Evolutionary conservation across 306 rosid genomes (phyloP).

Genomic region (Cicer bijugum): DNA sequence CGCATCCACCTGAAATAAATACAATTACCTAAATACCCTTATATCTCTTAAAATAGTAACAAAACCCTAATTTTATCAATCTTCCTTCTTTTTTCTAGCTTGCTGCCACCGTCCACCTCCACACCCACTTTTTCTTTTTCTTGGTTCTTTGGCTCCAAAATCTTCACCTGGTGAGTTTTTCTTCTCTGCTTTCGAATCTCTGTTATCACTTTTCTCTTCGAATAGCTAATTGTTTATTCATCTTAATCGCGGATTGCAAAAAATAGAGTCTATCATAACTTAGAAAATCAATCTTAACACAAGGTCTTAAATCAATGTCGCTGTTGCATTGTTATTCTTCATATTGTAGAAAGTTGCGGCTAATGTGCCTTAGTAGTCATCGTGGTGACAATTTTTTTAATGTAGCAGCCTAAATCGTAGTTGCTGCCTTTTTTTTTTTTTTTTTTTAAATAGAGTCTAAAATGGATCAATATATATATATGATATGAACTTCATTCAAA

Average conservation of each 20-base stretch:
- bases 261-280: not conserved
- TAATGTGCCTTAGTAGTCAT: not conserved
- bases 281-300: not conserved
- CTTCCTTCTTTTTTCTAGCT: no score
- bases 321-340: not conserved
- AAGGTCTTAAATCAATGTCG: not conserved
- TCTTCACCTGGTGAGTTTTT: slow-evolving; percentile 61
- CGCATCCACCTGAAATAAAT: no score
- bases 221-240: not conserved
- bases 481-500: slow-evolving; percentile 18
- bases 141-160: slow-evolving; percentile 62
- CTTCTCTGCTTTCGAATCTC: not conserved
- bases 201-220: not conserved
- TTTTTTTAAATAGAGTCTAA: not conserved
- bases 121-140: not conserved
- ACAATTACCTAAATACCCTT: no score
- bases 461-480: not conserved
- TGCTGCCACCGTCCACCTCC: no score
- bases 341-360: not conserved
- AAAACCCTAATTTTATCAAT: no score
- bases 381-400: not conserved
- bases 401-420: not conserved
- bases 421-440: not conserved
- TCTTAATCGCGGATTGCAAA: not conserved
- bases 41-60: no score